phyloP scores from a whole-genome alignment of 805 yeast genomes.

The Grigorovia humatica region DNA sequence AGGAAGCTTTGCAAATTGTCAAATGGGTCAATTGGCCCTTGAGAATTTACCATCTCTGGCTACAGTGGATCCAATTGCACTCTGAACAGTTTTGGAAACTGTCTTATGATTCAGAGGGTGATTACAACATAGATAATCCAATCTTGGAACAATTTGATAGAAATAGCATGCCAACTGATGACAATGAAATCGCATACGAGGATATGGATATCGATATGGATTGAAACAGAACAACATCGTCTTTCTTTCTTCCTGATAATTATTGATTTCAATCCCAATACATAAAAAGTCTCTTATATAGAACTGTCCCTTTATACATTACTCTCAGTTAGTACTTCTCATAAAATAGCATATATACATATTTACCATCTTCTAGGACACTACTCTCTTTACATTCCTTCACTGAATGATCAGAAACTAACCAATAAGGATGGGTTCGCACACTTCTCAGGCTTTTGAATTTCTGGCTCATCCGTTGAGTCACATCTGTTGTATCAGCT shows the following conservation, averaged over 20 bases:
- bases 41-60: conserved; percentile 22
- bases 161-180: background rate
- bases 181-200: conserved; percentile 1
- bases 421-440: conserved; percentile 64
- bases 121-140: conserved; percentile 9
- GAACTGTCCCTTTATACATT: background rate
- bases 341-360: conserved; percentile 81
- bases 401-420: conserved; percentile 67
- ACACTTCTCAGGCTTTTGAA: conserved; percentile 47
- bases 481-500: background rate
- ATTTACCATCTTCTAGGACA: conserved; percentile 57
- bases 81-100: background rate
- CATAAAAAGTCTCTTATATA: background rate
- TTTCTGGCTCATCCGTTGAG: conserved; percentile 11
- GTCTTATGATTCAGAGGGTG: conserved; percentile 4
- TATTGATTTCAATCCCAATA: background rate
- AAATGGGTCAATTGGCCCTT: conserved; percentile 18
- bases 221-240: too few species aligned
- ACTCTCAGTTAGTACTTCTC: conserved; percentile 29
- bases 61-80: conserved; percentile 16
- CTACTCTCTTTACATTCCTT: conserved; percentile 48
- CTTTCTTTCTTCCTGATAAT: too few species aligned
- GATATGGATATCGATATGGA: conserved; percentile 10
- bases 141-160: background rate
- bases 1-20: conserved; percentile 20